Evolutionary conservation across 306 rosid species (phyloP), one percentile per base, ranked within the genome.

Genomic region (Gastrolobium villosum): DNA sequence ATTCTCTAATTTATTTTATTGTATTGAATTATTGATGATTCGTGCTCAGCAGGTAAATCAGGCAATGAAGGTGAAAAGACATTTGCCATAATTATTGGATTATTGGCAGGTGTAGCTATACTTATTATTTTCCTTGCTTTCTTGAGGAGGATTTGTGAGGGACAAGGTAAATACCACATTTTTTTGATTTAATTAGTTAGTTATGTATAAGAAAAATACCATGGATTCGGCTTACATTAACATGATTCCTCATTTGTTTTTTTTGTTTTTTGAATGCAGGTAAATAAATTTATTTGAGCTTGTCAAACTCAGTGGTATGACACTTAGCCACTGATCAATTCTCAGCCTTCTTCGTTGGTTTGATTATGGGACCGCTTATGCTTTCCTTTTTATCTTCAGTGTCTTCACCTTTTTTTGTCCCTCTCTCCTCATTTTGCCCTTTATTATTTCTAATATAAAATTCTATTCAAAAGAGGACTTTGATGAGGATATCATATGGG

Each of bases 41-140:
- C 28, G 14, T 54, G 44, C 15, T 49, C 26, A 26, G 75, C 87
- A 92, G 99, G 86, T 63, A 91, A 87, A 85, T 87, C 92, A 0
- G 67, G 5, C 32, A 74, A 56, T 5, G 86, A 83, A 3, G 92
- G 94, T 13, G 96, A 90, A 82, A 95, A 95, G 86, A 95, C 97
- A 71, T 95, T 95, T 82, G 99, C 99, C 20, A 79, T 95, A 70
- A 92, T 95, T 60, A 80, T 95, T 56, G 99, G 99, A 60, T 78
- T 95, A 80, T 70, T 95, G 78, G 97, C 99, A 2, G 99, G 89
- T 41, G 93, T 92, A 31, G 98, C 97, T 31, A 70, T 95, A 3
- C 83, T 95, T 20, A 90, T 95, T 40, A 88, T 95, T 72, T 92
- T 92, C 80, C 87, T 92, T 13, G 81, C 89, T 35, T 95, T 95